Conservation (phyloP, 495 filamentous ascomycete species). For the Talaromyces proteolyticus region DNA sequence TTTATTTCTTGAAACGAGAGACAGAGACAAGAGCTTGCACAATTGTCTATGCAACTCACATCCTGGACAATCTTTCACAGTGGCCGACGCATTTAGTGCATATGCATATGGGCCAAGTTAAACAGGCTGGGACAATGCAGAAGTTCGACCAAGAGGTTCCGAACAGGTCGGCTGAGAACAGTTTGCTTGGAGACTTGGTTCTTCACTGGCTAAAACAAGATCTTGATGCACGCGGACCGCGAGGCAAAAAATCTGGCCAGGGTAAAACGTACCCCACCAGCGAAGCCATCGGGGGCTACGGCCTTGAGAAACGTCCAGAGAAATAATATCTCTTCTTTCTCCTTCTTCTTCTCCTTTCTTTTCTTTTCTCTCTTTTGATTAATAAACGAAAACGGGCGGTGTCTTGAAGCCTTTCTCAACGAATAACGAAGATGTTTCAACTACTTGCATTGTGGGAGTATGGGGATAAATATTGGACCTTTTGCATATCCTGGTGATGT, state of each 20-base stretch:
- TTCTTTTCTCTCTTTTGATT: too few species aligned
- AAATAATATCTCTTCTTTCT: too few species aligned
- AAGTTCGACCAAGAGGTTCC: conserved; percentile 39
- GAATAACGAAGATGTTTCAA: neutral
- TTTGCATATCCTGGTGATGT: conserved; percentile 6
- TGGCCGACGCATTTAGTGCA: conserved; percentile 97
- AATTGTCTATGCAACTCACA: conserved; percentile 96
- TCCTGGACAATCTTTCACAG: conserved; percentile 82
- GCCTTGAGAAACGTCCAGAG: conserved; percentile 52
- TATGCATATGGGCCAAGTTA: conserved; percentile 82
- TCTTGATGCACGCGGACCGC: conserved; percentile 71
- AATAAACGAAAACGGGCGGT: too few species aligned
- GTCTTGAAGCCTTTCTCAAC: neutral
- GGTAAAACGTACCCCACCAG: conserved; percentile 62
- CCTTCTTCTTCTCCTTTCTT: too few species aligned
- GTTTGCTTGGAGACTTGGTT: conserved; percentile 75
- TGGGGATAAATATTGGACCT: neutral
- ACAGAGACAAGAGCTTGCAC: conserved; percentile 78
- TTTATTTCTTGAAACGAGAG: conserved; percentile 81
- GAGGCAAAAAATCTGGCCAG: conserved; percentile 55
- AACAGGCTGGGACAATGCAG: conserved; percentile 71
- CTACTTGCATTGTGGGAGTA: conserved; percentile 8
- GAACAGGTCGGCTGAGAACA: conserved; percentile 52
- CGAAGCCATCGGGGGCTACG: conserved; percentile 76
- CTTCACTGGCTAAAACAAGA: conserved; percentile 83